Percentiles rank a stretch among this genome's conserved stretches.
Evolutionary conservation across 2,329 filamentous ascomycete species (phyloP).

Genomic region (Fusarium chaquense): DNA sequence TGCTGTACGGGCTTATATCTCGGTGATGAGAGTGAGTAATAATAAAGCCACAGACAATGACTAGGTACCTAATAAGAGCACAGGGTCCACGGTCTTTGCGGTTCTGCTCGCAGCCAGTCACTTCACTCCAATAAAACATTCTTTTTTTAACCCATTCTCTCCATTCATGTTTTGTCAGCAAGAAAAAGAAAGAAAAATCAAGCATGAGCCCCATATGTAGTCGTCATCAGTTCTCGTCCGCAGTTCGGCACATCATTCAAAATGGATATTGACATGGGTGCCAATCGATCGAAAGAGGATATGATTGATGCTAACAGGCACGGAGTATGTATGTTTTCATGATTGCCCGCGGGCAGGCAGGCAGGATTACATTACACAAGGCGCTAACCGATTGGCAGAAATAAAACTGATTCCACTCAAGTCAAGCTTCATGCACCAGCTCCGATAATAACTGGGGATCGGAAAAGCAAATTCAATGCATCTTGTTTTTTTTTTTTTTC

Average conservation of each 20-base stretch:
- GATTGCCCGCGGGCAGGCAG: background rate
- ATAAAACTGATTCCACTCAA: constrained; percentile 16
- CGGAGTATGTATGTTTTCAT: background rate
- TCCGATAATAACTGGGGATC: constrained; percentile 22
- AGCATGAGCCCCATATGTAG: constrained; percentile 10
- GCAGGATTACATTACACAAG: constrained; percentile 13
- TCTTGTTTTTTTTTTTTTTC: constrained; percentile 26
- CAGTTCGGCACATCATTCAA: constrained; percentile 10
- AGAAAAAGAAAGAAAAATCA: background rate
- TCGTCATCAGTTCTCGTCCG: constrained; percentile 32
- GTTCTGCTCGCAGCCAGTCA: constrained; percentile 29
- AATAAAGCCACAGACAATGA: background rate
- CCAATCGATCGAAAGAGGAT: constrained; percentile 30
- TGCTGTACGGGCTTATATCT: constrained; percentile 10
- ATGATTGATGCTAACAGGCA: background rate
- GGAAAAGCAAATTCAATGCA: constrained; percentile 31
- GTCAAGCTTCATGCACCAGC: constrained; percentile 28
- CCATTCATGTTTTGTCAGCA: constrained; percentile 27
- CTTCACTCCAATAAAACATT: background rate
- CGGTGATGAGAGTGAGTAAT: background rate
- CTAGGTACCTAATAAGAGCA: background rate
- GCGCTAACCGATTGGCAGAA: constrained; percentile 29
- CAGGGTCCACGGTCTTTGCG: constrained; percentile 14
- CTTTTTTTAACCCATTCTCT: background rate
- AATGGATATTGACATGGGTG: constrained; percentile 7